Evolutionary conservation across 805 yeast species (phyloP), one percentile per base, ranked within the genome.

Genomic region (Lipomyces spencermartinsiae): DNA sequence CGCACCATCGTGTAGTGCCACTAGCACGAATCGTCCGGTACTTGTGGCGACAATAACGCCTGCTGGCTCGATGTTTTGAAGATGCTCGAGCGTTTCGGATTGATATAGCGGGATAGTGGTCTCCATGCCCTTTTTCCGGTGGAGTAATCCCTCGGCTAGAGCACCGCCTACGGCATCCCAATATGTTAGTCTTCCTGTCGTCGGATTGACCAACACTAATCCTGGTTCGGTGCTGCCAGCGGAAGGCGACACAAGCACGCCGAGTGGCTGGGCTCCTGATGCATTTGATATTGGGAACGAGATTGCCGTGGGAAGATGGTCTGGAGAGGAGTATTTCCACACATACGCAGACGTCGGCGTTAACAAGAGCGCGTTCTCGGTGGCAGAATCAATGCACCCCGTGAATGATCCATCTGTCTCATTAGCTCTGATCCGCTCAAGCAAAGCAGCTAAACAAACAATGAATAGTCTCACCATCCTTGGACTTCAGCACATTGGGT

Each of bases 141-240:
- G 79, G 59, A 88, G 80, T 37, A 88, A 77, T 39, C 90, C 87
- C 71, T 86, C 82, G 1, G 91, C 86, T 0, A 92, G 87, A 0
- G 92, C 90, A 67, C 85, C 85, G 70, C 86, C 89, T 12, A 92
- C 86, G 63, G 91, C 86, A 74, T 91, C 97, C 80, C 89, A 90
- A 77, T 88, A 93, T 33, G 84, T 83, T 59, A 90, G 78, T 22
- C 77, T 75, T 0, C 97, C 97, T 0, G 86, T 73, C 22, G 81
- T 76, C 0, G 88, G 81, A 74, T 89, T 86, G 25, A 91, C 82
- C 5, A 89, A 84, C 6, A 90, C 87, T 53, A 92, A 78, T 9
- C 97, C 97, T 0, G 96, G 94, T 62, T 83, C 83, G 1, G 76
- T 68, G 29, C 79, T 74, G 1, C 88, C 87, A 3, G 85, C 84